Base-by-base conservation (phyloP, 768 basidiomycete genomes). In the Macrolepiota albuminosa region DNA sequence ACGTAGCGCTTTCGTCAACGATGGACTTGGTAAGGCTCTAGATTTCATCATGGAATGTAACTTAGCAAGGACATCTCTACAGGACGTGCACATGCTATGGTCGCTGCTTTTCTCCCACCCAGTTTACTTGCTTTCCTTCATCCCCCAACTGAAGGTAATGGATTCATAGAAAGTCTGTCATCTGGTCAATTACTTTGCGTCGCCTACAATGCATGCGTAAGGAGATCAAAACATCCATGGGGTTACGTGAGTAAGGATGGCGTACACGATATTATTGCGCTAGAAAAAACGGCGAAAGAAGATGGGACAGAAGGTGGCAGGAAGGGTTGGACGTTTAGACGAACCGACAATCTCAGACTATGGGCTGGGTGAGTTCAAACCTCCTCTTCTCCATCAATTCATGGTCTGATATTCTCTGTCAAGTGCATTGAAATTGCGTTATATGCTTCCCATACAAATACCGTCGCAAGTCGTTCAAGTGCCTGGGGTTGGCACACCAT, bases 221-320 rank as follows among this genome's bases (percentile, higher is more conserved):
- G 94, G 29, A 83, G 84, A 60, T 93, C 91, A 8, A 84, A 84
- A 50, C 84, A 88, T 63, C 91, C 91, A 0, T 96, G 93, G 92
- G 94, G 93, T 0, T 95, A 87, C 71, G 88, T 95, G 58, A 89
- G 81, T 61, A 73, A 79, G 47, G 85, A 88, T 58, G 83, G 85
- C 2, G 84, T 96, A 18, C 94, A 95, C 66, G 91, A 93, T 66
- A 85, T 95, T 49, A 71, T 85, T 21, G 76, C 81, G 3, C 81
- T 92, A 16, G 89, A 91, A 68, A 75, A 73, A 56, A 78, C 79
- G 0, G 76, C 75, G 7, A 69, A 73, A 13, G 71, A 69, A 24
- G 66, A 78, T 46, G 71, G 66, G 13, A 68, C 58, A 29, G 80
- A 81, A 60, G 77, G 75, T 49, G 69, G 69, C 6, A 84, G 79